Evolutionary conservation across 164 flowering plant species (phyloP), one percentile per base, ranked within the genome.

Genomic region (Aristolochia contorta): DNA sequence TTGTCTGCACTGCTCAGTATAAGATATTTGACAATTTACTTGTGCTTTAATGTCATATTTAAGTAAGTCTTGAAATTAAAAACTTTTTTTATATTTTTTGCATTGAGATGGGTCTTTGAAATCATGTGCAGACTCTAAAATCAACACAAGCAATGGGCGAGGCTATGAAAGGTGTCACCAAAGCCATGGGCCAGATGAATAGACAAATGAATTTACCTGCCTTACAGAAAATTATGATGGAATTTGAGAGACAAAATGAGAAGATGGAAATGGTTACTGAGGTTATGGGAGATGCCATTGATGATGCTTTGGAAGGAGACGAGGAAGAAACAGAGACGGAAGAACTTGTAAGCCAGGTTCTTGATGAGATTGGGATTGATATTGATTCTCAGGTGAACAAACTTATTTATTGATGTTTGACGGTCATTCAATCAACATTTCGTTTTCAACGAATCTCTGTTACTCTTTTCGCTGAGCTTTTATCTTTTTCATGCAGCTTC

Each of bases 101-200:
- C 9, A 37, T 37, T 52, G 27, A 53, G 61, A 19, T 66, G 23
- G 6, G 20, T 20, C 20, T 25, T 41, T n/a, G n/a, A n/a, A n/a
- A 33, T 45, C 23, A 24, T 59, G 27, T 64, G 24, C 74, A 87
- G 91, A 88, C 89, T 33, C 57, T 85, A 71, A 85, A 85, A 76
- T 85, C 96, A n/a, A 88, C 91, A 21, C 96, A 85, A 78, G 91
- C 91, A 59, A 88, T 85, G 96, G 96, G 96, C 18, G 88, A 88
- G 71, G 92, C 92, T 55, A 85, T 88, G 96, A 88, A 88, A 81
- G 88, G 88, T 54, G 92, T 85, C 32, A 85, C 86, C 7, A 87
- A 87, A 75, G 96, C 92, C 45, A 88, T 88, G 96, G 90, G 92
- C 22, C 88, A 85, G 76, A 88, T 84, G 96, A 88, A 85, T 65